These are phyloP conservation scores for Cercospora brassicicola DNA, from an alignment of 2,329 filamentous ascomycete species.

Conservation along the genomic window DNA sequence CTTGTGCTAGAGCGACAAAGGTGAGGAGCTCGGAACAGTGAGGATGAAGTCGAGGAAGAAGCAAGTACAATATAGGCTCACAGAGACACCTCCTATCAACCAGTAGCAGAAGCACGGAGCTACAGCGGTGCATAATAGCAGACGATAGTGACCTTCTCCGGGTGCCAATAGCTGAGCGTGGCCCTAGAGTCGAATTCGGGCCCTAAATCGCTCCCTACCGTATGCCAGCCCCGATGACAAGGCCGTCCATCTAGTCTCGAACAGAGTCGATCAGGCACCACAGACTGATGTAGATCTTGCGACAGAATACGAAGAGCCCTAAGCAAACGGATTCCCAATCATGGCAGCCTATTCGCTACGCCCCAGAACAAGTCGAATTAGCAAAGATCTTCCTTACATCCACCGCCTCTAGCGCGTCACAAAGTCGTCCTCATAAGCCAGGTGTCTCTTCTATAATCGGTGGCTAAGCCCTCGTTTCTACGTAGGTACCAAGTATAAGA, in stretches of 20 bases:
- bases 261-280: not conserved
- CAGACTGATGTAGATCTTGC: not conserved
- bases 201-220: not conserved
- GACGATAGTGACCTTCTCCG: not conserved
- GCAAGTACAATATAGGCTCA: not conserved
- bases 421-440: not conserved
- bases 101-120: not conserved
- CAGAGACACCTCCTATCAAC: not conserved
- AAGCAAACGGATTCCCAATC: not conserved
- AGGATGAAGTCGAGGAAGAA: not conserved
- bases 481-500: not conserved
- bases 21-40: not conserved
- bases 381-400: not conserved
- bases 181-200: not conserved
- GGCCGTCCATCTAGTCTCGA: not conserved
- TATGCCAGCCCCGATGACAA: not conserved
- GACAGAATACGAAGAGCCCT: not conserved
- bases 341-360: not conserved
- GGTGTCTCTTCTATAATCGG: not conserved
- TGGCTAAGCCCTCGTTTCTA: not conserved
- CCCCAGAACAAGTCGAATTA: not conserved
- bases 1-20: not conserved
- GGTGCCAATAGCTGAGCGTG: not conserved
- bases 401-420: not conserved
- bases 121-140: not conserved